phyloP scores from a whole-genome alignment of 169 alveolate species.

The Eimeria falciformis region DNA sequence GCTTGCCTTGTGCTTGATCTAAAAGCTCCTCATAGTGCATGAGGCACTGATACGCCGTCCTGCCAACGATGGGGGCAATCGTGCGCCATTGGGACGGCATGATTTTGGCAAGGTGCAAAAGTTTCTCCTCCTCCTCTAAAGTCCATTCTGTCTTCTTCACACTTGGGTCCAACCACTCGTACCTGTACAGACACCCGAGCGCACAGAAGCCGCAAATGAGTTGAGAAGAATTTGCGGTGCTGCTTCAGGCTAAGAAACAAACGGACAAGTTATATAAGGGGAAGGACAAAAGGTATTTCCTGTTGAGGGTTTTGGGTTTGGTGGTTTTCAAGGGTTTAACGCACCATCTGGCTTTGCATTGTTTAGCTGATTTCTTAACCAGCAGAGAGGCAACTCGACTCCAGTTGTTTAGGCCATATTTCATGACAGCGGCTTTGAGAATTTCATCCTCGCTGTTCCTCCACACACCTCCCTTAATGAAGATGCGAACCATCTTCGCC shows the following conservation, averaged over 20 bases:
- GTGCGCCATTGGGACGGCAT: constrained; percentile 99
- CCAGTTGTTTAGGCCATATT: constrained; percentile 99
- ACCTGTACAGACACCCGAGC: constrained; percentile 81
- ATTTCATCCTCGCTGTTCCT: constrained; percentile 99
- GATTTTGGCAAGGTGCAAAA: constrained; percentile 98
- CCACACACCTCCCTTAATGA: constrained; percentile 99
- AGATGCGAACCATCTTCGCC: constrained; percentile 93
- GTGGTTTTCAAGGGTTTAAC: constrained; percentile 79
- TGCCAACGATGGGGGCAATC: constrained; percentile 99
- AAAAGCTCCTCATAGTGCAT: constrained; percentile 98
- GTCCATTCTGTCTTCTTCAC: constrained; percentile 99
- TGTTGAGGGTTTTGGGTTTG: not conserved
- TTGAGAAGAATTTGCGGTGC: not conserved
- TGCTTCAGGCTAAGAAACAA: not conserved
- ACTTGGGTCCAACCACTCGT: constrained; percentile 99
- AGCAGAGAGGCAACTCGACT: constrained; percentile 98
- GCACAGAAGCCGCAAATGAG: not conserved
- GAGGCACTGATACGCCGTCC: constrained; percentile 99
- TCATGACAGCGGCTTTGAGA: constrained; percentile 99
- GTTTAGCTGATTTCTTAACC: constrained; percentile 98
- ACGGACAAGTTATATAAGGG: not conserved
- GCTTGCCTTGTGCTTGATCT: constrained; percentile 97
- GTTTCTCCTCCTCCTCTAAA: constrained; percentile 99
- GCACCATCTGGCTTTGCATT: constrained; percentile 99
- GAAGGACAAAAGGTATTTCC: not conserved